Evolutionary conservation across 1,284 basidiomycete genomes (phyloP).

Genomic region (Cryptococcus jaspeensis): DNA sequence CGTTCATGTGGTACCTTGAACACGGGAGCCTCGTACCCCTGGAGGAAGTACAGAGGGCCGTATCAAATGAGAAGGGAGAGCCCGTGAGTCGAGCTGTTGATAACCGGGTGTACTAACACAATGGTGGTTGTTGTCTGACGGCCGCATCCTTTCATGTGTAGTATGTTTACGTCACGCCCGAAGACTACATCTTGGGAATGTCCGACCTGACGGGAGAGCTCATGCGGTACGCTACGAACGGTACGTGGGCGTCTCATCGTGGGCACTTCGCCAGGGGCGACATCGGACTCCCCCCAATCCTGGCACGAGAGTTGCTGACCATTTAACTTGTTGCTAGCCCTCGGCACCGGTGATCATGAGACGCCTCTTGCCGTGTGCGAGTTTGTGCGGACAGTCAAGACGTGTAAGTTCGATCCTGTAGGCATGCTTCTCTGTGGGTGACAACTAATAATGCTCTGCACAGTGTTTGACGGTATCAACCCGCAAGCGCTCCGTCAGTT

Average conservation of each 20-base stretch:
- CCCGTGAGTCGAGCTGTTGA: slow-evolving; percentile 56
- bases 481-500: slow-evolving; percentile 55
- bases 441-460: not conserved
- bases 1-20: slow-evolving; percentile 84
- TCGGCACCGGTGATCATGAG: slow-evolving; percentile 66
- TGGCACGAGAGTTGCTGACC: slow-evolving; percentile 9
- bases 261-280: not conserved
- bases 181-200: slow-evolving; percentile 87
- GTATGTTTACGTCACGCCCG: slow-evolving; percentile 66
- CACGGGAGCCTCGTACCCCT: slow-evolving; percentile 68
- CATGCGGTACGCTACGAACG: slow-evolving; percentile 86
- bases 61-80: slow-evolving; percentile 61
- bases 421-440: not conserved
- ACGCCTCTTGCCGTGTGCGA: slow-evolving; percentile 68
- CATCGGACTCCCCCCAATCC: not conserved
- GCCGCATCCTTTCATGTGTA: slow-evolving; percentile 9
- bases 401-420: slow-evolving; percentile 56
- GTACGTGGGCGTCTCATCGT: slow-evolving; percentile 18
- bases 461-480: slow-evolving; percentile 42
- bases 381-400: slow-evolving; percentile 77
- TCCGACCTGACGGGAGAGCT: slow-evolving; percentile 94
- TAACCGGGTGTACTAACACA: not conserved
- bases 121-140: not conserved
- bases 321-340: slow-evolving; percentile 31
- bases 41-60: slow-evolving; percentile 63